Evolutionary conservation across 2,329 filamentous ascomycete genomes (phyloP), one percentile per base, ranked within the genome.

Genomic region (Daldinia sp.): DNA sequence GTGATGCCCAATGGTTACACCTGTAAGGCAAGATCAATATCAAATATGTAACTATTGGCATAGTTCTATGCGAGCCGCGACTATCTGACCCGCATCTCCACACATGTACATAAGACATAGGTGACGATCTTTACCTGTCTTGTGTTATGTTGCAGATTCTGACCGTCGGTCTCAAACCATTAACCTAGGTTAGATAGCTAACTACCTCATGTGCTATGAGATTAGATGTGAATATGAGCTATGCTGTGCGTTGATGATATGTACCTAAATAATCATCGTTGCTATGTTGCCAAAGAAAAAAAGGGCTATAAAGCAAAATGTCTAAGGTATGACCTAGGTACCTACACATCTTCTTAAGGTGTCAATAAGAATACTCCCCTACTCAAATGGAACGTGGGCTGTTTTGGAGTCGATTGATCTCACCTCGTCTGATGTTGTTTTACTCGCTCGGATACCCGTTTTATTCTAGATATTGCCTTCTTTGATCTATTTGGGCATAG

Each of bases 381-480:
- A 56, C 58, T 56, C 21, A 56, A 54, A 58, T 57, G 60, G 56
- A 66, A 66, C 64, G 54, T 61, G 54, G 43, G 56, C 47, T 61
- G 60, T 66, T 66, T 66, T 66, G 48, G 27, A 61, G 60, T 66
- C 41, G 57, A 66, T 58, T 61, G 56, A 66, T 61, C 60, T 51
- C 35, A 52, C 52, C 54, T 60, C 34, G 47, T 54, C 59, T 47
- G 56, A 57, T 59, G 53, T 59, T 48, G 34, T 37, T 53, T 30
- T 39, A 9, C 50, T 53, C 17, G 19, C 34, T 15, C n/a, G 15
- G 23, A 53, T 10, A 10, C 10, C 34, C 13, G 1, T 53, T 27
- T 17, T 11, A 39, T 27, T 39, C 23, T 17, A 19, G 6, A 4
- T 3, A 29, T n/a, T 29, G 8, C 32, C 9, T 7, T 53, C n/a